Conservation (phyloP, 106 monocot genomes). For the Platanthera zijinensis region DNA sequence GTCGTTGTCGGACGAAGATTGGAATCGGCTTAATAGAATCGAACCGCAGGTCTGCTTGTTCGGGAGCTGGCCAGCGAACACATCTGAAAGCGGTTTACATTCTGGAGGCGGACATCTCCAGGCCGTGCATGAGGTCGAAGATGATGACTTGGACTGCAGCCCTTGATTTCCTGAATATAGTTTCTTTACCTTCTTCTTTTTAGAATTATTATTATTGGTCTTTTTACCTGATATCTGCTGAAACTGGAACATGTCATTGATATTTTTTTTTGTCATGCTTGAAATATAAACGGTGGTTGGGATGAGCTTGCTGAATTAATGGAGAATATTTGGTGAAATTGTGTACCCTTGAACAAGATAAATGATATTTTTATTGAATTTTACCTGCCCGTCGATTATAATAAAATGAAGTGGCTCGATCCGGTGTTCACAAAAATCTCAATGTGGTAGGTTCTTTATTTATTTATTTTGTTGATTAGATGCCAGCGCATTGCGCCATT, state of each 20-base stretch:
- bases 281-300: too few relatives aligned
- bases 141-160: slow-evolving; percentile 46
- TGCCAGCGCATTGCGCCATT: too few relatives aligned
- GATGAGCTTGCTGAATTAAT: too few relatives aligned
- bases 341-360: background rate
- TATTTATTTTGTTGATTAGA: too few relatives aligned
- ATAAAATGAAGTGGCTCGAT: background rate
- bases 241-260: background rate
- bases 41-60: slow-evolving; percentile 80
- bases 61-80: slow-evolving; percentile 34
- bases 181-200: background rate
- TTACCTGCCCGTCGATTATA: background rate
- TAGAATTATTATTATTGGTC: background rate
- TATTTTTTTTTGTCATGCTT: background rate
- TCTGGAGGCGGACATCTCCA: slow-evolving; percentile 63
- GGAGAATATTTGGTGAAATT: too few relatives aligned
- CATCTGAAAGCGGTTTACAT: slow-evolving; percentile 32
- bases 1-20: slow-evolving; percentile 59
- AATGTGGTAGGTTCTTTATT: background rate
- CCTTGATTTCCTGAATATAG: slow-evolving; percentile 14
- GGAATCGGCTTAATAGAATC: slow-evolving; percentile 45
- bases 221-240: background rate
- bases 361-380: background rate
- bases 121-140: slow-evolving; percentile 76
- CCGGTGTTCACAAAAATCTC: background rate